These are phyloP conservation scores for Geosiphon pyriformis DNA, from an alignment of 192 early-diverging fungal genomes.

Conservation along the genomic window DNA sequence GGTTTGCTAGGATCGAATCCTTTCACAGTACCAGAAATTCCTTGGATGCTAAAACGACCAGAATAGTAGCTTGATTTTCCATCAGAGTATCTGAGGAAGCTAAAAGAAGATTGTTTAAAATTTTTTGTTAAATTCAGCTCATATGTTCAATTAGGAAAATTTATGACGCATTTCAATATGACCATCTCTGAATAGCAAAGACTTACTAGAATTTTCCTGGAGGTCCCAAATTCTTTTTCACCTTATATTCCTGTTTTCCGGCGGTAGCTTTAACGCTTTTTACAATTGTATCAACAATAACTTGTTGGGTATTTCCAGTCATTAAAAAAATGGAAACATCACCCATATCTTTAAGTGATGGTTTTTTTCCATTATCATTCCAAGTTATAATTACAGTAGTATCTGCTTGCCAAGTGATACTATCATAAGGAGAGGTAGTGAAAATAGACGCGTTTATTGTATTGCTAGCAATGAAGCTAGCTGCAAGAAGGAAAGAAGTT, in stretches of 20 bases:
- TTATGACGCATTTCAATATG: no score
- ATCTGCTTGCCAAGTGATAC: neutral
- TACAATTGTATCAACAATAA: neutral
- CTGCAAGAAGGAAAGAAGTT: neutral
- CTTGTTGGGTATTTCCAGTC: neutral
- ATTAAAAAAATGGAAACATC: neutral
- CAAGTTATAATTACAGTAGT: neutral
- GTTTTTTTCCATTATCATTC: neutral
- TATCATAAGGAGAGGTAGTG: neutral
- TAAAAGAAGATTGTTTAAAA: neutral
- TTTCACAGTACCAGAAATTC: neutral
- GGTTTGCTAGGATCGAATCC: neutral
- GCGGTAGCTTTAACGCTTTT: neutral
- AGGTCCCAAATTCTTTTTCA: neutral
- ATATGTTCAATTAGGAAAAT: neutral
- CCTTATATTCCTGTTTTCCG: neutral
- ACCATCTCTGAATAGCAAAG: neutral
- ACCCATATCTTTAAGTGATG: neutral
- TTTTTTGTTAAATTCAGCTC: neutral
- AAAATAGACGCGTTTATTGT: neutral
- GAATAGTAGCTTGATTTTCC: neutral
- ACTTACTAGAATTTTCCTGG: neutral
- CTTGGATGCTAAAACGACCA: neutral
- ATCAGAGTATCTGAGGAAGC: neutral
- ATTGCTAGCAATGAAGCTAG: neutral